Base-by-base conservation (phyloP, 2,329 filamentous ascomycete genomes). In the Venturia oleaginea region DNA sequence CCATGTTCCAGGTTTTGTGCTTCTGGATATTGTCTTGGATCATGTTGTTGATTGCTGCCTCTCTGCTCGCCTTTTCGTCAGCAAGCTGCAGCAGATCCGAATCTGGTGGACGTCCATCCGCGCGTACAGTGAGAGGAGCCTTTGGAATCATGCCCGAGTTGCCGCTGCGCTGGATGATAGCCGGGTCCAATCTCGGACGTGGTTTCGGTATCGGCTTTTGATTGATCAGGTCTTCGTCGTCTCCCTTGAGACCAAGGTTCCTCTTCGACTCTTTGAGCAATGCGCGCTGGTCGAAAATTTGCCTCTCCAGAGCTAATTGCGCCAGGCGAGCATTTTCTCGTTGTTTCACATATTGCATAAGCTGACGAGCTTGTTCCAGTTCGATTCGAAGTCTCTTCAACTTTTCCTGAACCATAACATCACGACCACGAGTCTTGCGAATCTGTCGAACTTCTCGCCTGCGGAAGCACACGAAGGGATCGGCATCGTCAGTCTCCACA, bases 401-500 rank as follows among this genome's bases (percentile, higher is more conserved):
- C 76, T 96, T 97, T 74, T 99, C 94, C 64, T 90, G 91, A 71
- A 93, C 91, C 76, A 96, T 93, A 42, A 91, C 91, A 79, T 99
- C 94, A 72, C 94, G 87, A 69, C 91, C 91, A 72, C 94, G 85
- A 43, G 94, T 99, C 79, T 97, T 99, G 70, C 94, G 89, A 61
- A 92, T 93, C 75, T 96, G 91, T 65, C 94, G 88, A 59, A 96
- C 90, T 77, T 99, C 94, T 68, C 94, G 90, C 70, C 94, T 87
- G 73, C 94, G 86, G 84, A 99, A 99, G 78, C 94, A 99, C 71
- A 99, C 92, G 78, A 96, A 99, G 60, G 94, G 94, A 77, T 99
- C 94, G 71, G 90, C 86, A 74, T 99, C 94, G 75, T 99, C 94
- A 67, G 88, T 95, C 68, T 97, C 93, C 73, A 91, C 89, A 68